Percentiles rank a stretch among this genome's conserved stretches.
These are phyloP conservation scores for Claviceps sp. DNA, from an alignment of 2,329 filamentous ascomycete genomes.

Conservation along the genomic window DNA sequence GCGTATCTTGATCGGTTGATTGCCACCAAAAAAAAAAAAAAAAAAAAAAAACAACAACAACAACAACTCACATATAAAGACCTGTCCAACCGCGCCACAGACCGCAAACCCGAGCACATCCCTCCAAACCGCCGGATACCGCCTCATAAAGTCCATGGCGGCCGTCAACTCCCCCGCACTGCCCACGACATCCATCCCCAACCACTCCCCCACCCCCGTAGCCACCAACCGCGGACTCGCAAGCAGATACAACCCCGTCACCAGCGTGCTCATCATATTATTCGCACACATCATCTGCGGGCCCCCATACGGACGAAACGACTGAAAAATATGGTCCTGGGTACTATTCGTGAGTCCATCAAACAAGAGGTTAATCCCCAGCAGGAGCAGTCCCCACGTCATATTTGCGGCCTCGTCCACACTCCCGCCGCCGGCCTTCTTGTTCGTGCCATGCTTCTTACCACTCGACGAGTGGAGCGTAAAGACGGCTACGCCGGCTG, in stretches of 20 bases:
- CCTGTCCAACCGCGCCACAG: constrained; percentile 84
- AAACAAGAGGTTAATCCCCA: constrained; percentile 83
- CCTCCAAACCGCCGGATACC: constrained; percentile 69
- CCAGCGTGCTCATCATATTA: constrained; percentile 70
- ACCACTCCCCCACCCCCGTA: constrained; percentile 48
- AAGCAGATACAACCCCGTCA: constrained; percentile 66
- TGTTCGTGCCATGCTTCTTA: constrained; percentile 28
- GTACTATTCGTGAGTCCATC: constrained; percentile 94
- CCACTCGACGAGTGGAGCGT: constrained; percentile 66
- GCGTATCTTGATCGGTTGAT: too few relatives aligned
- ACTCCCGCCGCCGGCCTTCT: constrained; percentile 6
- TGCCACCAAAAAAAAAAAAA: too few relatives aligned
- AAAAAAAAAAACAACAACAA: too few relatives aligned
- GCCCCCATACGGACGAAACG: constrained; percentile 69
- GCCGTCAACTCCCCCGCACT: constrained; percentile 62
- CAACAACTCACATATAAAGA: constrained; percentile 66
- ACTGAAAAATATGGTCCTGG: constrained; percentile 83
- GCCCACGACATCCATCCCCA: constrained; percentile 51
- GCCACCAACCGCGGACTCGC: constrained; percentile 67
- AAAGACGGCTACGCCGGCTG: constrained; percentile 84
- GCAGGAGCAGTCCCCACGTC: constrained; percentile 67
- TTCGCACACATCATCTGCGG: constrained; percentile 99
- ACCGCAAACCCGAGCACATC: constrained; percentile 83
- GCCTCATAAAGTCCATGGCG: constrained; percentile 68
- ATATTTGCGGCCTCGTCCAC: constrained; percentile 42